Evolutionary conservation across 495 filamentous ascomycete genomes (phyloP), one percentile per base, ranked within the genome.

Genomic region (Bryoglossum gracile): DNA sequence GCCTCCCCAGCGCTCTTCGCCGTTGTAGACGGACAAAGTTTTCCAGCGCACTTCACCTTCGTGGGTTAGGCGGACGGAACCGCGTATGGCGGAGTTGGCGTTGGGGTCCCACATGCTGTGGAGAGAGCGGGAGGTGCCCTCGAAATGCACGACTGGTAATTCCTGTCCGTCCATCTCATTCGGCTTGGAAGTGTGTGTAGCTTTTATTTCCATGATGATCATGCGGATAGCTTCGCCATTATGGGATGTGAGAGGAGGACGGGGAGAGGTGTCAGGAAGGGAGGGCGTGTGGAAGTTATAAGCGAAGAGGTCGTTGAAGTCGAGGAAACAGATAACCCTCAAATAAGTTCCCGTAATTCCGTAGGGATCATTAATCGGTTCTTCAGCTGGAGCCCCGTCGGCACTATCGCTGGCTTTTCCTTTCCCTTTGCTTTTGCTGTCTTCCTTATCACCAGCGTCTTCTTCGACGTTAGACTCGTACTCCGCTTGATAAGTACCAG

Each of bases 21-120:
- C 80, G 41, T 71, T 60, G 46, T 80, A 82, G 16, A 83, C 68
- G 2, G 78, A 81, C 43, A 73, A 75, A 0, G 74, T 77, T 5
- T 77, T 83, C 82, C 82, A 86, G 22, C 80, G 67, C 13, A 86
- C 75, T 52, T 84, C 81, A 10, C 80, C 80, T 47, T 82, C 70
- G 5, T 65, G 70, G 4, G 81, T 86, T 43, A 77, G 56, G 14
- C 72, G 63, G 3, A 78, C 80, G 6, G 62, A 66, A 0, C 80
- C 79, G 74, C 48, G 28, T 35, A 77, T 48, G 10, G 64, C 64
- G 4, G 77, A 80, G 53, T 80, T 76, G 9, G 79, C 75, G 48
- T 83, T 78, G 21, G 76, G 74, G 56, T 83, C 80, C 67, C 71
- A 78, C 10, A 62, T 61, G 13, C 70, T 68, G 41, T 83, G 75